Evolutionary conservation across 2,329 filamentous ascomycete genomes (phyloP).

Genomic region (Colletotrichum karsti): DNA sequence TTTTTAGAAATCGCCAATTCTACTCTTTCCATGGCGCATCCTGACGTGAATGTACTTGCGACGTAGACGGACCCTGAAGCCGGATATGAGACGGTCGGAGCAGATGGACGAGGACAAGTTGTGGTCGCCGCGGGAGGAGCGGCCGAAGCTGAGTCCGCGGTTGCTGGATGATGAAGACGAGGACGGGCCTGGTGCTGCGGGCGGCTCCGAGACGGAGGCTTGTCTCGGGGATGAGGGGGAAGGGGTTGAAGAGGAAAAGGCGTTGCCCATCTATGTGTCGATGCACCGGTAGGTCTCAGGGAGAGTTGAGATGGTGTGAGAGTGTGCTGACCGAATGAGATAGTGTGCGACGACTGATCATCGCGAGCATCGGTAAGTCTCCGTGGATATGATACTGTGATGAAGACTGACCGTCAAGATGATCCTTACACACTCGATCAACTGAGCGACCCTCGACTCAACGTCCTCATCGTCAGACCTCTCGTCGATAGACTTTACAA

Average conservation of each 20-base stretch:
- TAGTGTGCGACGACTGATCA: conserved; percentile 24
- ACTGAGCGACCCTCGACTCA: conserved; percentile 73
- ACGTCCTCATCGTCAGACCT: conserved; percentile 71
- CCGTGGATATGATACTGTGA: not conserved
- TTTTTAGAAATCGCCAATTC: not conserved
- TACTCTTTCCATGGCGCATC: no score
- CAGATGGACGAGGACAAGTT: conserved; percentile 20
- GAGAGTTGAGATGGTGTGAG: not conserved
- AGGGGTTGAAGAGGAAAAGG: not conserved
- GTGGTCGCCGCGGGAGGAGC: conserved; percentile 11
- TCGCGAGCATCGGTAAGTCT: conserved; percentile 19
- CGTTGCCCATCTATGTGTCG: conserved; percentile 19
- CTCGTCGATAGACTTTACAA: conserved; percentile 75
- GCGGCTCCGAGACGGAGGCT: conserved; percentile 25
- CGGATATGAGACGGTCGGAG: conserved; percentile 14
- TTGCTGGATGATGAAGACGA: conserved; percentile 5
- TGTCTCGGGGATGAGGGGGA: conserved; percentile 7
- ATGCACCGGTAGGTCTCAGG: conserved; percentile 21
- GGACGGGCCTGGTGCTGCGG: not conserved
- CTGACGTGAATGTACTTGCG: conserved; percentile 24
- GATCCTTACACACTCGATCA: conserved; percentile 64
- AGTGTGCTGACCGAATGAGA: not conserved
- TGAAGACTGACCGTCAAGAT: conserved; percentile 36
- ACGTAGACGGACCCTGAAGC: conserved; percentile 16
- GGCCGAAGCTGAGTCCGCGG: not conserved